These are phyloP conservation scores for Plasmodium yoelii DNA, from an alignment of 169 alveolate species.

Conservation along the genomic window DNA sequence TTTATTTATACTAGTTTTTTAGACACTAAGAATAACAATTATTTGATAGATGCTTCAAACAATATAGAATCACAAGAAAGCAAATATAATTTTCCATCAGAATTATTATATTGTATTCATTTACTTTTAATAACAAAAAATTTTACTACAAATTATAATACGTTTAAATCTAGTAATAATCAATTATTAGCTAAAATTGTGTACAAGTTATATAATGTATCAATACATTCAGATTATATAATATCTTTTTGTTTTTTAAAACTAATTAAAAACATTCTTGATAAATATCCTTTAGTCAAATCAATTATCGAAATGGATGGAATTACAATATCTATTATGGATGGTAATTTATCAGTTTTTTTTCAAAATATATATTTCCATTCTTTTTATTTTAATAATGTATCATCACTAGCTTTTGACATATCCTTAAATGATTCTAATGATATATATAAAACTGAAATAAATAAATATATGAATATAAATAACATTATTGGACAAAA, in stretches of 20 bases:
- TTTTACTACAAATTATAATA: slow-evolving; percentile 31
- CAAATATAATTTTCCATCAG: slow-evolving; percentile 21
- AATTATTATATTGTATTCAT: slow-evolving; percentile 37
- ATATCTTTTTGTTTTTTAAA: slow-evolving; percentile 27
- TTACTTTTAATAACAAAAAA: slow-evolving; percentile 46
- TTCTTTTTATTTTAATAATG: slow-evolving; percentile 19
- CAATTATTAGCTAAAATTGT: slow-evolving; percentile 26
- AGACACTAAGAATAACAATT: neutral
- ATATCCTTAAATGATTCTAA: slow-evolving; percentile 52
- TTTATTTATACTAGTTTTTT: slow-evolving; percentile 11
- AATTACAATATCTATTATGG: slow-evolving; percentile 7
- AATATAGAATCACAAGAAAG: neutral
- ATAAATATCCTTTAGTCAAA: slow-evolving; percentile 31
- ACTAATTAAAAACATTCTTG: slow-evolving; percentile 2
- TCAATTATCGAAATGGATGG: slow-evolving; percentile 60
- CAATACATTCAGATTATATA: slow-evolving; percentile 57
- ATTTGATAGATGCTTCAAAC: neutral
- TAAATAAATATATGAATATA: slow-evolving; percentile 7
- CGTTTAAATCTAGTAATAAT: slow-evolving; percentile 41
- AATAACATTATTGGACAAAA: slow-evolving; percentile 1
- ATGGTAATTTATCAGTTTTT: slow-evolving; percentile 41
- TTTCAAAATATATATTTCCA: slow-evolving; percentile 38
- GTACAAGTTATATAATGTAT: slow-evolving; percentile 13
- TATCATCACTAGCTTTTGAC: slow-evolving; percentile 42
- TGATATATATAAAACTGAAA: neutral